Conservation (phyloP, 2,329 filamentous ascomycete species). For the Hypoxylon sp. region DNA sequence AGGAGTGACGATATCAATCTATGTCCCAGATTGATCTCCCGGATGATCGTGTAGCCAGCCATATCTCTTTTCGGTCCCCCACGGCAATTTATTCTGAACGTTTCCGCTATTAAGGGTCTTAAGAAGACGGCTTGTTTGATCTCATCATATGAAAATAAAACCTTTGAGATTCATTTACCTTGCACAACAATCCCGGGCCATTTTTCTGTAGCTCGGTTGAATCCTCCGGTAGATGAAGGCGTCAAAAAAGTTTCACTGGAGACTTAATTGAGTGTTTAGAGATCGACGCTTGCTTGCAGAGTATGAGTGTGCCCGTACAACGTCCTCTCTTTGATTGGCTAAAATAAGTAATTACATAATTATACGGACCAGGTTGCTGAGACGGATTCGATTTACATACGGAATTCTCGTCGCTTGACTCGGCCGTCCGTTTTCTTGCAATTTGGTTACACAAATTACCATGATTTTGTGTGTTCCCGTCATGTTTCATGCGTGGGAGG, state of each 20-base stretch:
- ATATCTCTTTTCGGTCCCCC: constrained; percentile 17
- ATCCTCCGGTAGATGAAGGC: constrained; percentile 11
- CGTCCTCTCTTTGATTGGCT: constrained; percentile 18
- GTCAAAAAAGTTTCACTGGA: constrained; percentile 16
- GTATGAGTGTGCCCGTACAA: constrained; percentile 10
- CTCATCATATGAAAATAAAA: constrained; percentile 15
- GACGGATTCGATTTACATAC: constrained; percentile 10
- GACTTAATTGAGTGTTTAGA: constrained; percentile 3
- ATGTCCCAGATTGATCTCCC: constrained; percentile 26
- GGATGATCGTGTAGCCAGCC: constrained; percentile 31
- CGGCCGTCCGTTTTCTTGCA: constrained; percentile 9
- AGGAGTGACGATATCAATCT: constrained; percentile 27
- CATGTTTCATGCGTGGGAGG: constrained; percentile 38
- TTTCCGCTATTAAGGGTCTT: constrained; percentile 37
- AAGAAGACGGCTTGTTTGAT: constrained; percentile 19
- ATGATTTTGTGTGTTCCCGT: constrained; percentile 31
- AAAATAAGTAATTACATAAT: constrained; percentile 26
- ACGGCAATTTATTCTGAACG: constrained; percentile 24
- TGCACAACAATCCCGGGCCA: constrained; percentile 19
- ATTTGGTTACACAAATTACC: constrained; percentile 24
- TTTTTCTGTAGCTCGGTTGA: constrained; percentile 8
- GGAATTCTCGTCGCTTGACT: constrained; percentile 6
- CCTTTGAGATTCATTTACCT: background rate
- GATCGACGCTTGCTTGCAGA: constrained; percentile 23
- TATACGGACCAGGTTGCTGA: constrained; percentile 20